Base-by-base conservation (phyloP, 345 rosid species). In the Linum usitatissimum region DNA sequence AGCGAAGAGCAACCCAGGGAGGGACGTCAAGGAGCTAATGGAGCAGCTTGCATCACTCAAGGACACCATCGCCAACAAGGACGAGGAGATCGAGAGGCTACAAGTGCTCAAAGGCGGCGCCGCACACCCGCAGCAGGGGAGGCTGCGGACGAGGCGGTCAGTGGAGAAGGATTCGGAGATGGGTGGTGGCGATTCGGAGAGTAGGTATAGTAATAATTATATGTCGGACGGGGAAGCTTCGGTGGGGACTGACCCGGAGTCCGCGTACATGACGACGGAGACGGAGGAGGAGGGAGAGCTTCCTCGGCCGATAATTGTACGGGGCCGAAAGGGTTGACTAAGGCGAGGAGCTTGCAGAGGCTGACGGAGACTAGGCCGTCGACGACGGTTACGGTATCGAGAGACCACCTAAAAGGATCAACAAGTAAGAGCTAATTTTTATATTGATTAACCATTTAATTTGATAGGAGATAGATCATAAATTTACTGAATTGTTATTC, bases 21-120 rank as follows among this genome's bases (percentile, higher is more conserved):
- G 72, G 78, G 99, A 94, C 68, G 84, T 80, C 57, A 75, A 76
- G 71, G 97, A 90, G 65, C 76, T 93, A 53, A 79, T 87, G 92
- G 95, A 90, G 66, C 99, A 93, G 86, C 96, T 90, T 70, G 79
- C 83, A 69, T 79, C 90, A 66, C 94, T 93, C 39, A 86, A 81
- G 75, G 89, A 93, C 72, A 87, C 82, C n/a, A 78, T 90, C 36
- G 66, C 84, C 1, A 86, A 79, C 66, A 86, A 86, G 67, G 96
- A 93, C 39, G 95, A 85, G 13, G 97, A 93, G 80, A 90, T 93
- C 39, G 97, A 86, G 73, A 75, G 86, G 55, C 70, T 93, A 73
- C 88, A 84, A 21, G 57, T 75, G 61, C 73, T 66, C n/a, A 86
- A 86, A 61, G 34, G 55, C 15, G 28, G 48, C 70, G n/a, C n/a